Conservation (phyloP, 2,329 filamentous ascomycete genomes). For the Lachnum nothofagi region DNA sequence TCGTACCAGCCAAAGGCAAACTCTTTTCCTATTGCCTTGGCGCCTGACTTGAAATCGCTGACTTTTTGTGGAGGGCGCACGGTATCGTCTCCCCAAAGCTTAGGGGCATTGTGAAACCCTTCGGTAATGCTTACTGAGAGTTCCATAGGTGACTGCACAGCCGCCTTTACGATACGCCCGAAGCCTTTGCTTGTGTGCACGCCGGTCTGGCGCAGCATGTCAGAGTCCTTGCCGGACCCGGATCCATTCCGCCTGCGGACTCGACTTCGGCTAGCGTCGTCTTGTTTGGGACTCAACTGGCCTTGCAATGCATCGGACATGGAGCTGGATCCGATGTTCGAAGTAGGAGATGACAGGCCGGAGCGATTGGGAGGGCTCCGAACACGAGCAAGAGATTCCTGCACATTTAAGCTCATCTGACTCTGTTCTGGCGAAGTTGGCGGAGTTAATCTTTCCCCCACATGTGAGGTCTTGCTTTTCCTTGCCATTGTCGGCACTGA, state of each 20-base stretch:
- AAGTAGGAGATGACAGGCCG: constrained; percentile 9
- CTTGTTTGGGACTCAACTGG: constrained; percentile 9
- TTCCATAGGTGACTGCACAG: constrained; percentile 73
- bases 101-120: constrained; percentile 81
- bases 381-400: constrained; percentile 9
- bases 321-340: constrained; percentile 11
- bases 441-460: constrained; percentile 9
- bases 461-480: constrained; percentile 9
- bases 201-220: constrained; percentile 41
- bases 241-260: constrained; percentile 23
- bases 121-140: constrained; percentile 74
- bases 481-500: constrained; percentile 9
- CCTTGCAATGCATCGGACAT: constrained; percentile 11
- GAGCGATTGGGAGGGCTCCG: constrained; percentile 8
- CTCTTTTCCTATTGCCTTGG: constrained; percentile 53
- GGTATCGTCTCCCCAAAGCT: constrained; percentile 75
- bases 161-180: constrained; percentile 59
- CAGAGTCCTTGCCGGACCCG: constrained; percentile 19
- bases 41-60: constrained; percentile 57
- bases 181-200: constrained; percentile 62
- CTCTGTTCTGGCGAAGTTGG: constrained; percentile 11
- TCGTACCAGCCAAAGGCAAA: constrained; percentile 59
- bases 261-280: constrained; percentile 7
- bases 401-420: constrained; percentile 17
- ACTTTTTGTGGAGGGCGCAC: constrained; percentile 50